Evolutionary conservation across 495 filamentous ascomycete species (phyloP).

Genomic region (Chaetomium fimeti): DNA sequence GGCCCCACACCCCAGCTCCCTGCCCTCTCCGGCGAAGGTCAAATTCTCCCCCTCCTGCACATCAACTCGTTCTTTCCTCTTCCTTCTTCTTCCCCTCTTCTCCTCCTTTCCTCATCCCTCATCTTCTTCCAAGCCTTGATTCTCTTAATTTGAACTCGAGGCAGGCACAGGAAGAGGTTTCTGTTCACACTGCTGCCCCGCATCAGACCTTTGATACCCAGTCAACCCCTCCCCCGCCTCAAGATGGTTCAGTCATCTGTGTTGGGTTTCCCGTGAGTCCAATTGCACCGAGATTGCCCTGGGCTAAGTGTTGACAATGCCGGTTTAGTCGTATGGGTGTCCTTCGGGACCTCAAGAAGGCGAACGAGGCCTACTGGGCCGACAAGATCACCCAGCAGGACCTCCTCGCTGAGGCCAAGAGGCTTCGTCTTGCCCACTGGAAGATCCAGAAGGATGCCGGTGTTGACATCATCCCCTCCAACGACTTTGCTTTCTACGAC

Average conservation of each 20-base stretch:
- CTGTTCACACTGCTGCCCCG: conserved; percentile 17
- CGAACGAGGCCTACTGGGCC: conserved; percentile 95
- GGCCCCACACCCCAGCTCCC: conserved; percentile 24
- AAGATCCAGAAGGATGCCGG: conserved; percentile 98
- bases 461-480: conserved; percentile 95
- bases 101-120: conserved; percentile 11
- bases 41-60: conserved; percentile 25
- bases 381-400: conserved; percentile 87
- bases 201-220: conserved; percentile 21
- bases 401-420: conserved; percentile 89
- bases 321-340: conserved; percentile 75
- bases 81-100: conserved; percentile 18
- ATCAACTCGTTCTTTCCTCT: conserved; percentile 17
- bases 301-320: conserved; percentile 60
- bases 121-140: conserved; percentile 21
- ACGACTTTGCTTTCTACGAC: conserved; percentile 99
- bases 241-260: conserved; percentile 75
- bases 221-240: conserved; percentile 28
- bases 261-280: conserved; percentile 40
- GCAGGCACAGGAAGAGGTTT: conserved; percentile 22
- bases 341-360: conserved; percentile 99
- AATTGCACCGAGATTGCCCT: conserved; percentile 42
- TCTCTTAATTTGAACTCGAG: conserved; percentile 14
- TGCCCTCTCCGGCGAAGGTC: conserved; percentile 1
- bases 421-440: conserved; percentile 94